A percentile compares a stretch with the other conserved stretches of the same genome.
Evolutionary conservation across 352 stramenopile genomes (phyloP).

Genomic region (Globisporangium rhizosaccharum): DNA sequence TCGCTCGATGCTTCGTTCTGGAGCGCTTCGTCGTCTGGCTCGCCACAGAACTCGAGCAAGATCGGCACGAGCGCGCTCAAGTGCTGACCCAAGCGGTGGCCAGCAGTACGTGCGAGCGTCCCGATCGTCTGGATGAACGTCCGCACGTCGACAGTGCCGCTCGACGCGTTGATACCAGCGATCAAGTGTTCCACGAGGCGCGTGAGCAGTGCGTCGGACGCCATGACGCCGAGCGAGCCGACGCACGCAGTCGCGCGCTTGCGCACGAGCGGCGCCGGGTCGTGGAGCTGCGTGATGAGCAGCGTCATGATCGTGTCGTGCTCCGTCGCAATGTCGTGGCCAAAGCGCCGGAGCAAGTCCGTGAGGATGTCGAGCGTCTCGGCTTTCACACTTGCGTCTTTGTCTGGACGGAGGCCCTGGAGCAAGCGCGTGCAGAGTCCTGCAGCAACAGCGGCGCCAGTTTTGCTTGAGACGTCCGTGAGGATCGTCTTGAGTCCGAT

Average conservation of each 20-base stretch:
- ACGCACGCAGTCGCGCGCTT: constrained; percentile 96
- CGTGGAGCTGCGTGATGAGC: constrained; percentile 78
- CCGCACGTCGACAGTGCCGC: constrained; percentile 71
- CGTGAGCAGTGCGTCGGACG: constrained; percentile 92
- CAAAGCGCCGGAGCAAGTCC: constrained; percentile 95
- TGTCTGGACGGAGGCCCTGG: constrained; percentile 51
- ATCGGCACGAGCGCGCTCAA: constrained; percentile 96
- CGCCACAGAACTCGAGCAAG: constrained; percentile 93
- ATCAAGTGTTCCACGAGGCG: constrained; percentile 91
- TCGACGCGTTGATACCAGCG: constrained; percentile 81
- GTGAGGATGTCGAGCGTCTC: constrained; percentile 97
- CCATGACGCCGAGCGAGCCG: constrained; percentile 93
- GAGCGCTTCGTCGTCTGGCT: constrained; percentile 88
- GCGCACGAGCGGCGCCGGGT: constrained; percentile 85
- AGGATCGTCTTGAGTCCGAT: constrained; percentile 98
- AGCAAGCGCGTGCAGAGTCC: constrained; percentile 66
- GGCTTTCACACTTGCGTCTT: constrained; percentile 83
- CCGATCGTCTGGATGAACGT: constrained; percentile 97
- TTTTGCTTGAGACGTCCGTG: constrained; percentile 89
- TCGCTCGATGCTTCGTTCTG: constrained; percentile 94
- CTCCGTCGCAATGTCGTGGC: constrained; percentile 82
- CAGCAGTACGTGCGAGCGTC: constrained; percentile 94
- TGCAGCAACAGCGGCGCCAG: constrained; percentile 82
- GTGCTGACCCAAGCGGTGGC: constrained; percentile 93
- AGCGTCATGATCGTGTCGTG: constrained; percentile 89